Conservation (phyloP, 306 rosid species). For the Clitoria ternatea region DNA sequence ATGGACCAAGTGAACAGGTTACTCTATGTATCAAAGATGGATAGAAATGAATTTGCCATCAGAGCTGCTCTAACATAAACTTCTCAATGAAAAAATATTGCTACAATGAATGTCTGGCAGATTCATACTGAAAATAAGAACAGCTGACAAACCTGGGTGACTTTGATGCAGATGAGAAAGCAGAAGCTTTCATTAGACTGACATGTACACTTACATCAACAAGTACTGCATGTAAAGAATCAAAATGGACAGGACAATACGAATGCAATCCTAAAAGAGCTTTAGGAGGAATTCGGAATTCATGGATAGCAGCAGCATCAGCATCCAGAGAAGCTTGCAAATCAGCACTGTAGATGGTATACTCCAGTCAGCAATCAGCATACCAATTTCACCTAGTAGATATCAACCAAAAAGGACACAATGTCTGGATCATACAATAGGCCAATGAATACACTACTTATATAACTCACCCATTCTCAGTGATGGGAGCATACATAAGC, state of each 20-base stretch:
- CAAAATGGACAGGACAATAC: constrained; percentile 83
- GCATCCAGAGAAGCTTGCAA: constrained; percentile 54
- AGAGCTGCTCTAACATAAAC: constrained; percentile 9
- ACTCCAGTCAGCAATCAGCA: constrained; percentile 31
- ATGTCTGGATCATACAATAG: not conserved
- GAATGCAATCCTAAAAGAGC: constrained; percentile 87
- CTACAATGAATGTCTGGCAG: not conserved
- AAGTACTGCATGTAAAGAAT: constrained; percentile 77
- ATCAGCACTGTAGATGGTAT: constrained; percentile 45
- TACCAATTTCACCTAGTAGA: constrained; percentile 22
- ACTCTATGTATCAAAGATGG: constrained; percentile 7
- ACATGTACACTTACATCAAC: constrained; percentile 75
- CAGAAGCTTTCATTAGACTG: constrained; percentile 52
- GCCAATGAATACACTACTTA: constrained; percentile 14
- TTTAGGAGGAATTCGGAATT: constrained; percentile 82
- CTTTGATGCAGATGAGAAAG: constrained; percentile 38
- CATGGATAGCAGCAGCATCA: constrained; percentile 71
- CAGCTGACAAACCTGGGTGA: constrained; percentile 61
- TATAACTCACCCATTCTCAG: constrained; percentile 56
- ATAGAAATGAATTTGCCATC: not conserved
- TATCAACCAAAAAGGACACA: constrained; percentile 15
- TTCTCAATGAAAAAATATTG: not conserved
- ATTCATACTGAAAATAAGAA: constrained; percentile 22
- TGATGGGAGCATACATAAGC: constrained; percentile 70
- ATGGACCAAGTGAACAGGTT: constrained; percentile 29